These are phyloP conservation scores for Teratosphaeria destructans DNA, from an alignment of 2,329 filamentous ascomycete genomes.

Conservation along the genomic window DNA sequence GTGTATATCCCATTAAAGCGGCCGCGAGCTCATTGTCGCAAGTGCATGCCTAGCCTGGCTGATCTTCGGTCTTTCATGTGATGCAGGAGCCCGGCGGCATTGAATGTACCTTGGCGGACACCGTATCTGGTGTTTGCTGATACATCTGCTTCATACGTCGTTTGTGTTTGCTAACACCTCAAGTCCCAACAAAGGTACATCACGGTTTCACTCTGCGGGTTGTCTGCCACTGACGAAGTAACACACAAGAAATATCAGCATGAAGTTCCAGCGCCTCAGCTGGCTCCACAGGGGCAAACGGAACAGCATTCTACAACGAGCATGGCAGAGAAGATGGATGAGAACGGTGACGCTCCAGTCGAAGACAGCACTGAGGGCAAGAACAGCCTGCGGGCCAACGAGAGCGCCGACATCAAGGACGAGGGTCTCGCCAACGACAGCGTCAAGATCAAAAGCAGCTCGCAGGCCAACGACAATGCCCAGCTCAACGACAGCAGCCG, in stretches of 20 bases:
- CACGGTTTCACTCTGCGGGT: not conserved
- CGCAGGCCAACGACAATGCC: not conserved
- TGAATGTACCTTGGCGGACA: not conserved
- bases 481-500: not conserved
- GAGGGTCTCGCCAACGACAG: too few species aligned
- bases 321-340: not conserved
- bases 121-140: not conserved
- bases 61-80: not conserved
- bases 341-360: not conserved
- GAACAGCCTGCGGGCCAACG: not conserved
- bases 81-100: not conserved
- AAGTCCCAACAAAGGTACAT: not conserved
- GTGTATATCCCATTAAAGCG: not conserved
- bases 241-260: not conserved
- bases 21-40: not conserved
- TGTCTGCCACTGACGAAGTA: not conserved
- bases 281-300: not conserved
- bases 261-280: not conserved
- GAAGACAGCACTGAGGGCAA: not conserved
- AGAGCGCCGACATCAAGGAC: not conserved
- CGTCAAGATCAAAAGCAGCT: not conserved
- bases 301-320: not conserved
- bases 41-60: not conserved
- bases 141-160: not conserved
- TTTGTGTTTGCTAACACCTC: not conserved